These are phyloP conservation scores for Camellia granthamiana DNA, from an alignment of 148 eudicot species.

Conservation along the genomic window DNA sequence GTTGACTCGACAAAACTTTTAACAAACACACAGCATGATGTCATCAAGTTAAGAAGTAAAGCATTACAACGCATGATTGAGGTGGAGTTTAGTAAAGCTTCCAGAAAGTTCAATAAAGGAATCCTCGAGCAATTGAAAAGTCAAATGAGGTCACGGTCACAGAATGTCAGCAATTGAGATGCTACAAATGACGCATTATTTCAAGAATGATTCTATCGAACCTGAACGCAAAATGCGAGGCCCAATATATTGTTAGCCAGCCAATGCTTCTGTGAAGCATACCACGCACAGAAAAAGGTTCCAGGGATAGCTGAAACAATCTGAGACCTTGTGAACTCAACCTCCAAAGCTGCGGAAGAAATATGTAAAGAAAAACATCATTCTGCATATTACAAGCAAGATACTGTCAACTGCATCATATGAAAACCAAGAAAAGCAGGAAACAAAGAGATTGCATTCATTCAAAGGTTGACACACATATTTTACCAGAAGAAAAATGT, in stretches of 20 bases:
- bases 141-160: neutral
- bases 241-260: constrained; percentile 92
- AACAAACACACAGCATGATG: neutral
- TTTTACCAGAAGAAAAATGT: neutral
- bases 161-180: neutral
- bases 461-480: neutral
- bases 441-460: neutral
- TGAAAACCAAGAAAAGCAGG: neutral
- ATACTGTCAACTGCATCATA: constrained; percentile 16
- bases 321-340: constrained; percentile 95
- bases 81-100: neutral
- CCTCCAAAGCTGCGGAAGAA: constrained; percentile 72
- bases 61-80: neutral
- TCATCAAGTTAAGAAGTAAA: neutral
- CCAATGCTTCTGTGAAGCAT: constrained; percentile 98
- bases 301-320: constrained; percentile 89
- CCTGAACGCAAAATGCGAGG: constrained; percentile 95
- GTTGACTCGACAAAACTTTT: neutral
- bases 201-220: constrained; percentile 16
- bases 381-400: constrained; percentile 26
- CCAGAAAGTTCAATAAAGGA: constrained; percentile 2
- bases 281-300: constrained; percentile 89
- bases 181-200: neutral
- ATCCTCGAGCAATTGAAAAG: neutral
- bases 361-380: constrained; percentile 20